Evolutionary conservation across 2,329 filamentous ascomycete species (phyloP), one percentile per base, ranked within the genome.

Genomic region (Nemania serpens): DNA sequence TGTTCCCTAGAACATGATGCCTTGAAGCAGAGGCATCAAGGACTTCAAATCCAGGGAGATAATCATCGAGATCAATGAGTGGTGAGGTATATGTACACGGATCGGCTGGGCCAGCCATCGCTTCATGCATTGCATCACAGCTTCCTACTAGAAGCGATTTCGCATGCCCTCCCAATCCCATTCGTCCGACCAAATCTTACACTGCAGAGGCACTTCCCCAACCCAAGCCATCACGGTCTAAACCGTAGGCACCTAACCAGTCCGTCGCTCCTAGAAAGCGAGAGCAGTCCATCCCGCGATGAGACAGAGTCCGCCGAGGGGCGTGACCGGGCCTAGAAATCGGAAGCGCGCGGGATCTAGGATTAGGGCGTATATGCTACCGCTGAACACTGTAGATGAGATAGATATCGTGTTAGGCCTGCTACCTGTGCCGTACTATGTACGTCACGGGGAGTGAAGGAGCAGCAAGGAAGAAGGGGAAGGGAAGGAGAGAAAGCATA

Each of bases 311-410:
- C 87, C 87, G 0, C 87, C 88, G 1, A 90, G 60, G 13, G 88
- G 88, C 51, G 88, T 90, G 12, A 89, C 82, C 0, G 88, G 87
- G 0, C 88, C 87, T 64, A 89, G 60, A 57, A 78, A 76, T 69
- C 82, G 83, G 75, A 87, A 88, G 29, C 80, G 76, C 68, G 83
- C 79, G 18, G 86, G 83, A 73, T 88, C 82, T n/a, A 90, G 76
- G 0, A 84, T 79, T 10, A 90, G 79, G 10, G 85, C 77, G 72
- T 90, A 90, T 65, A 90, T 82, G 69, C 81, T 85, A 1, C 88
- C 88, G 61, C 81, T 85, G 74, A 90, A 90, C 79, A 88, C 64
- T 66, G 12, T 15, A 48, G n/a, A 17, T 5, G 36, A 5, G 36
- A 39, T 13, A 9, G n/a, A n/a, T n/a, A 3, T 29, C 42, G 52